Conservation (phyloP, 768 basidiomycete species). For the Cantharellus anzutake region DNA sequence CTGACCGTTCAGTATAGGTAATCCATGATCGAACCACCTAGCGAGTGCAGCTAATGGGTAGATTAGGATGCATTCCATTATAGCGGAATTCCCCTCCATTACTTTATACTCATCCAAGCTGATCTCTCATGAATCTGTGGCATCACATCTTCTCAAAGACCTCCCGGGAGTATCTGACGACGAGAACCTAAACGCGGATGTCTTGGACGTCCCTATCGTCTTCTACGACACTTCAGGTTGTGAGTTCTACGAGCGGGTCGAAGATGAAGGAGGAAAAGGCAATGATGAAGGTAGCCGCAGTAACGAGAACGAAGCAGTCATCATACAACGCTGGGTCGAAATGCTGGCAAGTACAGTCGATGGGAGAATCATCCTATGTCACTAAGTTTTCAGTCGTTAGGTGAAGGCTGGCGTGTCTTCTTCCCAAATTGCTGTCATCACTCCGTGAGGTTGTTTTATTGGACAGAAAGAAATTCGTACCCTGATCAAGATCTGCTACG, state of each 20-base stretch:
- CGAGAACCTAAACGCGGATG: constrained; percentile 46
- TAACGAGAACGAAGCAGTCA: constrained; percentile 86
- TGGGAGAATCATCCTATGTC: neutral
- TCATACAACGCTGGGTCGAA: constrained; percentile 69
- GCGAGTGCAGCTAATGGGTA: neutral
- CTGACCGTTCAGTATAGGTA: constrained; percentile 62
- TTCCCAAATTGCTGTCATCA: constrained; percentile 68
- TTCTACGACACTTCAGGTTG: constrained; percentile 93
- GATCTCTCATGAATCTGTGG: constrained; percentile 50
- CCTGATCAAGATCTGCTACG: neutral
- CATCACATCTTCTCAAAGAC: constrained; percentile 50
- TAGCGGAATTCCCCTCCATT: constrained; percentile 70
- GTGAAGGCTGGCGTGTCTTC: constrained; percentile 40
- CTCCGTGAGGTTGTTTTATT: constrained; percentile 34
- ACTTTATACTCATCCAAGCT: constrained; percentile 61
- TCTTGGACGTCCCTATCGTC: constrained; percentile 57
- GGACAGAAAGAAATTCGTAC: neutral
- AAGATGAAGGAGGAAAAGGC: constrained; percentile 23
- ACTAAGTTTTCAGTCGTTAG: constrained; percentile 19
- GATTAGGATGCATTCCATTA: constrained; percentile 66
- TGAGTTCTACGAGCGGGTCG: constrained; percentile 67
- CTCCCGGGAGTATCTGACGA: constrained; percentile 37
- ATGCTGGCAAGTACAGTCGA: constrained; percentile 36
- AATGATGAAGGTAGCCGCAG: constrained; percentile 64
- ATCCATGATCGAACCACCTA: neutral